Conservation (phyloP, 768 basidiomycete genomes). For the Candolleomyces aberdarensis region DNA sequence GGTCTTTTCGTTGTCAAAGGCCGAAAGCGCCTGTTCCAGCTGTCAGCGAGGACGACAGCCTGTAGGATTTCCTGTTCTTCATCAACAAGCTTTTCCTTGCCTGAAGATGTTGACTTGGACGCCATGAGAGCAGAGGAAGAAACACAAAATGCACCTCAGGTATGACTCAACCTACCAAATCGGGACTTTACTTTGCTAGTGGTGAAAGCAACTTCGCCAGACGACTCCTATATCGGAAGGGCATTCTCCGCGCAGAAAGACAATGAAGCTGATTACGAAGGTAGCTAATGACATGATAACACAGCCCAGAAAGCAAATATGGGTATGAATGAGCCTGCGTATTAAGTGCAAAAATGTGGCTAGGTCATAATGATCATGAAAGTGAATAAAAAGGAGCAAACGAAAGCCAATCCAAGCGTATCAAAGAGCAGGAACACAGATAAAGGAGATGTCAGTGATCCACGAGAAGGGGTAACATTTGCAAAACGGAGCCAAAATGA, state of each 20-base stretch:
- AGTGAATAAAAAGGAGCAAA: conserved; percentile 40
- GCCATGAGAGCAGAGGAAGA: conserved; percentile 45
- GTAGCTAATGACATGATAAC: conserved; percentile 54
- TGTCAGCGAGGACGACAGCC: conserved; percentile 94
- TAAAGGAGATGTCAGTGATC: conserved; percentile 29
- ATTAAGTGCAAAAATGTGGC: conserved; percentile 65
- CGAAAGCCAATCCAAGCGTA: conserved; percentile 60
- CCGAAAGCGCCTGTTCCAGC: conserved; percentile 90
- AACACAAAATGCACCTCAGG: conserved; percentile 9
- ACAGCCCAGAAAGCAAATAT: conserved; percentile 58
- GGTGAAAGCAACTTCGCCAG: background rate
- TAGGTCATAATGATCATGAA: conserved; percentile 65
- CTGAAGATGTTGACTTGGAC: conserved; percentile 49
- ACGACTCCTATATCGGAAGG: background rate
- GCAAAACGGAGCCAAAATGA: conserved; percentile 29
- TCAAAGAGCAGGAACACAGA: conserved; percentile 33
- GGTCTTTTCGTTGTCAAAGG: conserved; percentile 88
- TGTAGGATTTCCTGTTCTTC: conserved; percentile 87
- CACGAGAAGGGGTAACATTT: conserved; percentile 35
- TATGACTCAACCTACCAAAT: conserved; percentile 24
- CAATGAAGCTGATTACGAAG: conserved; percentile 47
- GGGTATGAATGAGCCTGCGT: conserved; percentile 65
- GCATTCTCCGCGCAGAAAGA: conserved; percentile 26
- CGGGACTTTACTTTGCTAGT: background rate
- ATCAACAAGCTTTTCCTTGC: conserved; percentile 62